phyloP scores from a whole-genome alignment of 192 early-diverging fungal genomes.

The Backusella psychrophila region DNA sequence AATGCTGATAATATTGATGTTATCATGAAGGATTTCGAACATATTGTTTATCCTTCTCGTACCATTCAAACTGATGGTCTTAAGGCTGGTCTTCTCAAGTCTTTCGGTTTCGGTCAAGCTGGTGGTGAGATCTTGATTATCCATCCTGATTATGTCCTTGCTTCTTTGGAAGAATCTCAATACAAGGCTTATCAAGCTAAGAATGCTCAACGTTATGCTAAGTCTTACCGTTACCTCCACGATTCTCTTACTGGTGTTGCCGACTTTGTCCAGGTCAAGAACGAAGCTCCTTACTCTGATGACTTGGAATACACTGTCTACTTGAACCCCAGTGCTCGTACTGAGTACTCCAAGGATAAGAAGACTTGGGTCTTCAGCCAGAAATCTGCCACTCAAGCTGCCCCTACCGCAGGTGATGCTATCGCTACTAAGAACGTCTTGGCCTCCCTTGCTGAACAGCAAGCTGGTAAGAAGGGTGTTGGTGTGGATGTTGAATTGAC shows the following conservation, averaged over 20 bases:
- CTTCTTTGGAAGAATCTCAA: conserved; percentile 63
- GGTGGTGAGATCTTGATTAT: conserved; percentile 86
- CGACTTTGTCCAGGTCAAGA: conserved; percentile 87
- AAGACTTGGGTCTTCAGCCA: conserved; percentile 69
- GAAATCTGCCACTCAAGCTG: conserved; percentile 38
- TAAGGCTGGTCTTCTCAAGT: conserved; percentile 89
- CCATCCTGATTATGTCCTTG: conserved; percentile 86
- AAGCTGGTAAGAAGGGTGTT: conserved; percentile 52
- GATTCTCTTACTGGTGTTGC: conserved; percentile 79
- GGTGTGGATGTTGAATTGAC: conserved; percentile 92
- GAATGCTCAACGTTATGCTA: conserved; percentile 68
- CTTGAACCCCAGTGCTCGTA: conserved; percentile 85
- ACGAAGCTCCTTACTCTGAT: conserved; percentile 79
- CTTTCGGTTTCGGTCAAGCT: conserved; percentile 95
- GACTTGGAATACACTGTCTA: conserved; percentile 80
- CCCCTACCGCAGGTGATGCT: conserved; percentile 39
- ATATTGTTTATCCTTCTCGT: conserved; percentile 79
- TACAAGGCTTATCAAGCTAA: conserved; percentile 70
- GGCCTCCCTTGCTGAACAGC: conserved; percentile 44
- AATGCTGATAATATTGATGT: conserved; percentile 85
- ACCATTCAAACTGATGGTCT: conserved; percentile 89
- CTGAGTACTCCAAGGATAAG: conserved; percentile 69
- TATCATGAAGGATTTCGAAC: conserved; percentile 70
- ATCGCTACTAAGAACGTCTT: conserved; percentile 54
- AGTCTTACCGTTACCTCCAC: conserved; percentile 89